A percentile compares a stretch with the other conserved stretches of the same genome.
phyloP scores from a whole-genome alignment of 208 protist genomes.

The Entamoeba histolytica region DNA sequence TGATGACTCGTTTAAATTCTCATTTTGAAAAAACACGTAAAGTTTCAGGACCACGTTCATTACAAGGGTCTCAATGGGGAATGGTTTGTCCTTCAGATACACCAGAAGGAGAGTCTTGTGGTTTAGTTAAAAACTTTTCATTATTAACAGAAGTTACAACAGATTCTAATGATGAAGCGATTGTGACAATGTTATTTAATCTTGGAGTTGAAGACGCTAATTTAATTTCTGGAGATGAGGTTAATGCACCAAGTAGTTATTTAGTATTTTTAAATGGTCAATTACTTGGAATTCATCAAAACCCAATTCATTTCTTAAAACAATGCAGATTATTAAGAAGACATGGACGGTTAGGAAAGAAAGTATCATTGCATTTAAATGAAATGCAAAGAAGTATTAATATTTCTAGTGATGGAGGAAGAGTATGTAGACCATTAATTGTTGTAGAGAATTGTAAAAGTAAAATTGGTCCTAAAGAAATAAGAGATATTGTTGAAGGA shows the following conservation, averaged over 20 bases:
- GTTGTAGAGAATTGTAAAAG: conserved; percentile 53
- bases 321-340: conserved; percentile 44
- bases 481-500: not conserved
- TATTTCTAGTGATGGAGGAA: conserved; percentile 62
- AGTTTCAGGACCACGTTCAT: conserved; percentile 59
- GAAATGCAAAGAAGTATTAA: conserved; percentile 44
- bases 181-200: conserved; percentile 20
- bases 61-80: conserved; percentile 28
- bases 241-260: not conserved
- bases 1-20: conserved; percentile 89
- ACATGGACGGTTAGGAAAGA: conserved; percentile 41
- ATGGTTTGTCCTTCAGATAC: conserved; percentile 30
- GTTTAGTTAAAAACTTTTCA: conserved; percentile 97
- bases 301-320: conserved; percentile 39
- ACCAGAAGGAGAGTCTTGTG: conserved; percentile 65
- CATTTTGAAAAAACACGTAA: conserved; percentile 98
- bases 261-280: conserved; percentile 12
- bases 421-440: conserved; percentile 69
- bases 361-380: conserved; percentile 51
- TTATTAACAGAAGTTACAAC: conserved; percentile 82
- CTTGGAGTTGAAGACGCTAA: conserved; percentile 40
- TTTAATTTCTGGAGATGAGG: not conserved
- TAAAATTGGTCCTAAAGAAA: not conserved
- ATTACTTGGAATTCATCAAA: conserved; percentile 37
- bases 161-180: conserved; percentile 22